Percentiles rank a stretch among this genome's conserved stretches.
phyloP scores from a whole-genome alignment of 139 green algal species.

The Volvox africanus region DNA sequence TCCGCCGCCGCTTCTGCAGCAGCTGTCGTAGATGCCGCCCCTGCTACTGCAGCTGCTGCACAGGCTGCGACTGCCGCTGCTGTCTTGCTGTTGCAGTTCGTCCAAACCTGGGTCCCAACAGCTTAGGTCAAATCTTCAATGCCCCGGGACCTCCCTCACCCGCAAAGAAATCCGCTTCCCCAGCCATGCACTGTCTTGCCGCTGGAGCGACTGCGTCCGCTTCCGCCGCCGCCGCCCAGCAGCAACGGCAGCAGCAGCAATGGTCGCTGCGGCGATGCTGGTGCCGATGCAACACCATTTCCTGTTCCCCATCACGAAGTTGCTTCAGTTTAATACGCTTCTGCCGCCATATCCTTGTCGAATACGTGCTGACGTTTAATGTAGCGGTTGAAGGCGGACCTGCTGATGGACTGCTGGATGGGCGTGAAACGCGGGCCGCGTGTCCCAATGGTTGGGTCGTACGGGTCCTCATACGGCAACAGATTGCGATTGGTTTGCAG shows the following conservation, averaged over 20 bases:
- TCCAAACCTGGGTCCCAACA: background rate
- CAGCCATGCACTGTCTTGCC: too few species aligned
- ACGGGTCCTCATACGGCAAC: constrained; percentile 51
- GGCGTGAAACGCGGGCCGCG: constrained; percentile 45
- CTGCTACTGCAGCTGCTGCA: background rate
- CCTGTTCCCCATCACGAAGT: too few species aligned
- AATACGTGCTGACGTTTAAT: constrained; percentile 20
- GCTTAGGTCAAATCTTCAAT: background rate
- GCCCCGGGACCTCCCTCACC: too few species aligned
- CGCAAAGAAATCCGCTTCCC: too few species aligned
- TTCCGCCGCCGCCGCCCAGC: background rate
- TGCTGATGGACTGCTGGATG: constrained; percentile 16
- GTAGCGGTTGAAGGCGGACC: constrained; percentile 24
- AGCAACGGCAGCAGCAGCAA: background rate
- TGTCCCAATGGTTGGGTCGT: constrained; percentile 24
- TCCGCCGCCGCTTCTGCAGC: background rate
- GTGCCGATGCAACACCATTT: too few species aligned
- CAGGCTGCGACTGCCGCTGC: background rate
- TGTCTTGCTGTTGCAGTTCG: background rate
- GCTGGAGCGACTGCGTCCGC: background rate
- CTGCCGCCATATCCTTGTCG: constrained; percentile 35
- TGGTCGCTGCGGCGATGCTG: background rate
- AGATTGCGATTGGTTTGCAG: constrained; percentile 60
- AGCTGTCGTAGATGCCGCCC: background rate
- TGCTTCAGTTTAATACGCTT: background rate